Conservation (phyloP, 257 asterid species). For the Plectranthus barbatus region DNA sequence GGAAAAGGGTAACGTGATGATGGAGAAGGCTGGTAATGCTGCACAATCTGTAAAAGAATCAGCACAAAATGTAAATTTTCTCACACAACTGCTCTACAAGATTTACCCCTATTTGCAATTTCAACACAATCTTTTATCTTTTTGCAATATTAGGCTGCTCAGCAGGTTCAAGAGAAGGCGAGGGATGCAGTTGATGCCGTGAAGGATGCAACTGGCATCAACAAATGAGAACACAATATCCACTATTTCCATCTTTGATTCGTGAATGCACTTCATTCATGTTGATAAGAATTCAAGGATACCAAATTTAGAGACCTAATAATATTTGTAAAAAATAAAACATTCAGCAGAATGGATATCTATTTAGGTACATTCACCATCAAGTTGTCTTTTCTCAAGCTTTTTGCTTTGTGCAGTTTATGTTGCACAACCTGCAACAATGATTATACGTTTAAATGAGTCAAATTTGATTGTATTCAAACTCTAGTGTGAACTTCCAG, state of each 20-base stretch:
- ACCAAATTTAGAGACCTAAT: neutral
- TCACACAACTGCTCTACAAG: too few relatives aligned
- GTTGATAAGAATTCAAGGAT: neutral
- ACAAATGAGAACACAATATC: constrained; percentile 33
- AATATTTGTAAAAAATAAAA: neutral
- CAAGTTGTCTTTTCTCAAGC: constrained; percentile 22
- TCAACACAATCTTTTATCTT: too few relatives aligned
- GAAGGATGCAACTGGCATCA: constrained; percentile 30
- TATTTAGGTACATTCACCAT: constrained; percentile 7
- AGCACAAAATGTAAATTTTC: constrained; percentile 29
- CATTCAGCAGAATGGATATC: too few relatives aligned
- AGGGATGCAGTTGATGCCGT: constrained; percentile 33
- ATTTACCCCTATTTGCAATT: too few relatives aligned
- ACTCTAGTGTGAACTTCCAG: neutral
- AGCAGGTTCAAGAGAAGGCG: constrained; percentile 30
- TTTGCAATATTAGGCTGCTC: constrained; percentile 24
- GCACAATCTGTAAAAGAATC: constrained; percentile 51
- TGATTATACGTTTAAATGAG: neutral
- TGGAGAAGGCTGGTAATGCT: constrained; percentile 44
- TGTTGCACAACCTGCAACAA: constrained; percentile 23
- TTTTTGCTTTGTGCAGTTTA: constrained; percentile 28
- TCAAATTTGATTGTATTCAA: neutral
- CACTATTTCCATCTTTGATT: too few relatives aligned
- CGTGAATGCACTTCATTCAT: too few relatives aligned
- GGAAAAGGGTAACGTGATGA: constrained; percentile 49